These are phyloP conservation scores for Mycena kentingensis DNA, from an alignment of 768 basidiomycete genomes.

Conservation along the genomic window DNA sequence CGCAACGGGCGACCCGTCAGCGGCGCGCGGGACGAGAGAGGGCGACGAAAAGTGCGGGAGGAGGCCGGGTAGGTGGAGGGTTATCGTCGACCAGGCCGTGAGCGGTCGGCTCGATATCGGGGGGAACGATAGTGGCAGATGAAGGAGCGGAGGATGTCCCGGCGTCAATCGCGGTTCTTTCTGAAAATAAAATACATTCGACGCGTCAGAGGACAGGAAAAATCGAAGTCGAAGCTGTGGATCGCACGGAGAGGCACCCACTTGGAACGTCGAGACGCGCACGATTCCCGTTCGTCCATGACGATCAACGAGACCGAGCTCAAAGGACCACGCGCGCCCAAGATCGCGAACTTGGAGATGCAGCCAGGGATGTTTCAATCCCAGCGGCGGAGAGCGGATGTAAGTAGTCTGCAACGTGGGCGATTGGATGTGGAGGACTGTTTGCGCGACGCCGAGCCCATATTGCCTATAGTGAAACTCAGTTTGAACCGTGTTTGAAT, in stretches of 20 bases:
- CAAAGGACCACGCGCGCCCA: conserved; percentile 71
- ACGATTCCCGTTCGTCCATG: conserved; percentile 58
- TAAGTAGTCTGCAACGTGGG: conserved; percentile 70
- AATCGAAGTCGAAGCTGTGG: conserved; percentile 3
- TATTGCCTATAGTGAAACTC: not conserved
- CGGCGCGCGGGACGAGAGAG: conserved; percentile 32
- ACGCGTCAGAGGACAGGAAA: conserved; percentile 10
- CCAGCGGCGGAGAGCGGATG: conserved; percentile 66
- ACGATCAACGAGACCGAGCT: conserved; percentile 72
- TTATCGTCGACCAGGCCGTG: conserved; percentile 71
- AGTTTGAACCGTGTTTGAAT: conserved; percentile 20
- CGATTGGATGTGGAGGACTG: conserved; percentile 78
- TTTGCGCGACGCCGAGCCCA: conserved; percentile 49
- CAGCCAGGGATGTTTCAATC: conserved; percentile 71
- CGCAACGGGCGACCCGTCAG: conserved; percentile 19
- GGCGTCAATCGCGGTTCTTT: conserved; percentile 55
- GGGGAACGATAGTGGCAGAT: conserved; percentile 72
- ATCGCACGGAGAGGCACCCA: conserved; percentile 33
- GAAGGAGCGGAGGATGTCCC: conserved; percentile 56
- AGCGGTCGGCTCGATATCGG: conserved; percentile 52
- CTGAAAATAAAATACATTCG: conserved; percentile 36
- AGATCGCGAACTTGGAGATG: conserved; percentile 75
- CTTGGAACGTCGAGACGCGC: conserved; percentile 82
- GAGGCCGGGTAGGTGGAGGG: conserved; percentile 59
- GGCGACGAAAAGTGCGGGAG: conserved; percentile 62